Base-by-base conservation (phyloP, 1,284 basidiomycete genomes). In the Schizophyllum commune region DNA sequence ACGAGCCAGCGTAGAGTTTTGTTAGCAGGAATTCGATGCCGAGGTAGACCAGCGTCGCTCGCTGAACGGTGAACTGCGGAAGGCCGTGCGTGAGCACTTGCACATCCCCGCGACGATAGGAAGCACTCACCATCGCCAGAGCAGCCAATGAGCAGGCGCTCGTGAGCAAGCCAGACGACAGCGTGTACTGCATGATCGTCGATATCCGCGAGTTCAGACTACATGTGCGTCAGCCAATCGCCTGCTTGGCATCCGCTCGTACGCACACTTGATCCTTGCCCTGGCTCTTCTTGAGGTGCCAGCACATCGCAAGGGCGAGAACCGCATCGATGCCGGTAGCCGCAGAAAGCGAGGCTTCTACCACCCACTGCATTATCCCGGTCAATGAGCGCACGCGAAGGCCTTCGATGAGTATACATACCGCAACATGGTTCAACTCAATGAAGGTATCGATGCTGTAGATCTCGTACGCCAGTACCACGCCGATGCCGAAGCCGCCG, bases 1-100 rank as follows among this genome's bases (percentile, higher is more conserved):
- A 84, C 0, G 82, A 82, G 47, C 78, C 80, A 32, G 78, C 71
- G 63, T 84, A 83, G 21, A 83, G 82, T 79, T 60, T 53, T 55
- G 81, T 81, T 3, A 81, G 71, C 15, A 80, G 70, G 59, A 82
- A 78, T 63, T 80, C 76, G 19, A 84, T 69, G 0, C 73, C 76
- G 22, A 83, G 68, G 67, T 79, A 83, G 47, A 82, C 70, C 63
- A 82, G 76, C 32, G 77, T 82, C 52, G 74, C 72, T 0, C 80
- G 79, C 63, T 80, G 70, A 1, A 76, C 68, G 54, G 76, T 75
- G 64, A 80, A 83, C 77, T 79, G 60, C 13, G 13, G 34, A 39
- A 13, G 34, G 22, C 19, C 7, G 34, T 57, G 53, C 21, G 21
- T 19, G 21, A 52, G 51, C 4, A 27, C 55, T 59, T 17, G 53